Evolutionary conservation across 306 rosid genomes (phyloP).

Genomic region (Lablab purpureus): DNA sequence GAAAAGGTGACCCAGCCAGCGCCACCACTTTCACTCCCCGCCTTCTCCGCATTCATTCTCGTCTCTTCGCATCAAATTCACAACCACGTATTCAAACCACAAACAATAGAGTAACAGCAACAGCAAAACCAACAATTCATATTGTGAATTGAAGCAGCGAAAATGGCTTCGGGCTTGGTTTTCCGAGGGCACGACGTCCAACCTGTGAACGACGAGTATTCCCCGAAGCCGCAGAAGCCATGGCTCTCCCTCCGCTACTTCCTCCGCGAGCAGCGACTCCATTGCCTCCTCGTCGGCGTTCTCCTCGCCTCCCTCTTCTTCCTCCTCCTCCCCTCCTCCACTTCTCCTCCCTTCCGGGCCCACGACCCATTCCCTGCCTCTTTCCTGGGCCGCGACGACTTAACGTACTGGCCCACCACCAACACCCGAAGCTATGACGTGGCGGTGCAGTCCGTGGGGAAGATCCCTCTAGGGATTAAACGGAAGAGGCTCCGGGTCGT

Average conservation of each 20-base stretch:
- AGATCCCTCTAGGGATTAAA: neutral
- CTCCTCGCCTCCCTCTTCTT: neutral
- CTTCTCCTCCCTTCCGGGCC: neutral
- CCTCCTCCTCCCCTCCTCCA: neutral
- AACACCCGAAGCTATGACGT: neutral
- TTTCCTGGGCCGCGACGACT: neutral
- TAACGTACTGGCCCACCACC: neutral
- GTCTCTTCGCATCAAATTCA: neutral
- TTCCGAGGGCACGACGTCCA: neutral
- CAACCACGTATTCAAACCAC: neutral
- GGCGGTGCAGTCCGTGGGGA: neutral
- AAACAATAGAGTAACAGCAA: too few relatives aligned
- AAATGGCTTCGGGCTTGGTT: neutral
- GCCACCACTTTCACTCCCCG: neutral
- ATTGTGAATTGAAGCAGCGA: neutral
- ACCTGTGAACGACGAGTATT: neutral
- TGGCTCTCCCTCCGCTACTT: neutral
- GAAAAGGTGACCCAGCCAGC: neutral
- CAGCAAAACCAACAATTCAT: too few relatives aligned
- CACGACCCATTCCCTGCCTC: neutral
- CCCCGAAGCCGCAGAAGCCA: neutral
- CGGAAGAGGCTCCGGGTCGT: neutral
- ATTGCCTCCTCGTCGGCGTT: neutral
- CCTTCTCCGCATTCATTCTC: constrained; percentile 1
- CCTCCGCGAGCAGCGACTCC: neutral